Evolutionary conservation across 1,139 yeast genomes (phyloP).

Genomic region (Candida anutae): DNA sequence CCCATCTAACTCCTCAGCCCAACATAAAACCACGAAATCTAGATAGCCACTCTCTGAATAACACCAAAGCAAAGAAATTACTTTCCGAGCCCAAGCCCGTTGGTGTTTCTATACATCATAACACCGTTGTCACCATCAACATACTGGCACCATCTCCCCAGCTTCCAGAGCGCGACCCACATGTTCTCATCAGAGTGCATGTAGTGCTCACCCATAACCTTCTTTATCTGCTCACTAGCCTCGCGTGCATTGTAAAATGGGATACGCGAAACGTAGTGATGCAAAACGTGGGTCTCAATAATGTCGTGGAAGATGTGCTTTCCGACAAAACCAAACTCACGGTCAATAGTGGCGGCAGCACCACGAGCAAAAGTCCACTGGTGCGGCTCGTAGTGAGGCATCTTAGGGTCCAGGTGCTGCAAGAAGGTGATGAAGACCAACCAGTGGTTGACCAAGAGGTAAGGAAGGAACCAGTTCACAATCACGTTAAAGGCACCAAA

Average conservation of each 20-base stretch:
- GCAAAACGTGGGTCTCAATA: slow-evolving; percentile 84
- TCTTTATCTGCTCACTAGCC: slow-evolving; percentile 69
- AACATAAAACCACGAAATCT: no score
- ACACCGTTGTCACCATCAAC: slow-evolving; percentile 79
- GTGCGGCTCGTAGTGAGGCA: slow-evolving; percentile 69
- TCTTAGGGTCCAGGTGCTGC: slow-evolving; percentile 75
- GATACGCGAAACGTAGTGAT: slow-evolving; percentile 76
- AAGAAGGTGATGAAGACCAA: slow-evolving; percentile 76
- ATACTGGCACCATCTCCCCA: slow-evolving; percentile 68
- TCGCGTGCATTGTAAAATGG: slow-evolving; percentile 83
- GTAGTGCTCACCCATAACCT: slow-evolving; percentile 80
- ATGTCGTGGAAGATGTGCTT: slow-evolving; percentile 79
- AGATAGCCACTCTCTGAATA: no score
- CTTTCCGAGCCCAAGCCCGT: no score
- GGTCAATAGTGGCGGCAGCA: slow-evolving; percentile 82
- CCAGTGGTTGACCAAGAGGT: slow-evolving; percentile 83
- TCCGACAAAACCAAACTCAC: slow-evolving; percentile 78
- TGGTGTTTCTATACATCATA: slow-evolving; percentile 69
- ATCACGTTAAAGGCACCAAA: slow-evolving; percentile 59
- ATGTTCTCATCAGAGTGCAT: slow-evolving; percentile 60
- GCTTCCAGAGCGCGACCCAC: slow-evolving; percentile 66
- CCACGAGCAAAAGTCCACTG: slow-evolving; percentile 88
- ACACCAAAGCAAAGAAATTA: no score
- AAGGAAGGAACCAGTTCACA: slow-evolving; percentile 72
- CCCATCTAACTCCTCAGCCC: no score